phyloP scores from a whole-genome alignment of 2,329 filamentous ascomycete species.

The Anthostomella pinea region DNA sequence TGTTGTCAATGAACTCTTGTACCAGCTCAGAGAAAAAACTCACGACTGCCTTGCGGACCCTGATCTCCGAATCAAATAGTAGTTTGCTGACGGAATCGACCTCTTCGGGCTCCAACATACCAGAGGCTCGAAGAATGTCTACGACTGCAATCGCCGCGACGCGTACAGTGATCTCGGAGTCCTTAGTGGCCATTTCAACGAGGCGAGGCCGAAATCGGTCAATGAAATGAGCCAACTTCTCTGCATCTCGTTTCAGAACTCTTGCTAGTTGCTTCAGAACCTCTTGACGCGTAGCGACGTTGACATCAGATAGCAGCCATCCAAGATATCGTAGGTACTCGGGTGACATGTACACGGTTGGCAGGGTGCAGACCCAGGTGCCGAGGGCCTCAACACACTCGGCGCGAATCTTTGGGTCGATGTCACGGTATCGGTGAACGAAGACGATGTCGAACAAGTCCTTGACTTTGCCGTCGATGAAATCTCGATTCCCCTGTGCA shows the following conservation, averaged over 20 bases:
- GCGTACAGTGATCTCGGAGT: conserved; percentile 78
- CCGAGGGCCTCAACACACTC: conserved; percentile 87
- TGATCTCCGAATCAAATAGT: conserved; percentile 82
- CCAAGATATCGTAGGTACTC: conserved; percentile 89
- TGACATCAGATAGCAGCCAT: conserved; percentile 87
- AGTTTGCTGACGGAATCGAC: conserved; percentile 84
- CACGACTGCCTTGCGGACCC: conserved; percentile 84
- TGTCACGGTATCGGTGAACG: conserved; percentile 91
- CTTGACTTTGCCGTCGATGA: conserved; percentile 68
- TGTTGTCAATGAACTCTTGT: conserved; percentile 73
- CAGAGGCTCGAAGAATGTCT: conserved; percentile 76
- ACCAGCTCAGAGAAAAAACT: conserved; percentile 89
- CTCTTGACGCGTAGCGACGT: conserved; percentile 73
- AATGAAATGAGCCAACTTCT: conserved; percentile 86
- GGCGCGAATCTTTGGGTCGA: conserved; percentile 82
- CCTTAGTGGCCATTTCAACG: conserved; percentile 87
- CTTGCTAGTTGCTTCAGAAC: conserved; percentile 78
- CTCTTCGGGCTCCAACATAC: conserved; percentile 85
- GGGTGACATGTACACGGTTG: conserved; percentile 86
- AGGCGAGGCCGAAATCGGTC: conserved; percentile 84
- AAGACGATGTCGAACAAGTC: conserved; percentile 93
- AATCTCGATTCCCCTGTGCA: conserved; percentile 65
- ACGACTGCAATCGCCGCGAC: conserved; percentile 78
- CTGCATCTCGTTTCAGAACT: conserved; percentile 77
- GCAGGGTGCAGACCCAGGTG: conserved; percentile 81